These are phyloP conservation scores for Hylodesmum podocarpum DNA, from an alignment of 306 rosid species.

Conservation along the genomic window DNA sequence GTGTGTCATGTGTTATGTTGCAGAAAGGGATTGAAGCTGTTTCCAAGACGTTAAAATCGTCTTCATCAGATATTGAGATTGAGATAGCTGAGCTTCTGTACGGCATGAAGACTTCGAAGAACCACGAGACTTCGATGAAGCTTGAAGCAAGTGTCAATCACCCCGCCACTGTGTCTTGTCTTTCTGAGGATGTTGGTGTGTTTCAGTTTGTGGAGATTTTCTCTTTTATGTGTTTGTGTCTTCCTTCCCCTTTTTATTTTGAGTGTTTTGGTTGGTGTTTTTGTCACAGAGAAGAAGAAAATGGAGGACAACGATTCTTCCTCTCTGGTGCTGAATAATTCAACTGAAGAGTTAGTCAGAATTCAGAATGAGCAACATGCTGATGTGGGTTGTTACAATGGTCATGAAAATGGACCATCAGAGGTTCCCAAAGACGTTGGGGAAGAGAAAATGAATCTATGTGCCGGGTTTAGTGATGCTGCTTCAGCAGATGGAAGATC, in stretches of 20 bases:
- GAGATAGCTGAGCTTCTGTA: slow-evolving; percentile 84
- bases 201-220: slow-evolving; percentile 20
- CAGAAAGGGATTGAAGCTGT: slow-evolving; percentile 47
- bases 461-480: slow-evolving; percentile 13
- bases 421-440: slow-evolving; percentile 10
- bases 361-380: slow-evolving; percentile 33
- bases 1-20: slow-evolving; percentile 33
- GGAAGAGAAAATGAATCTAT: slow-evolving; percentile 26
- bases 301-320: slow-evolving; percentile 27
- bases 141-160: slow-evolving; percentile 30
- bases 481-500: slow-evolving; percentile 11
- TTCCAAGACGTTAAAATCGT: slow-evolving; percentile 31
- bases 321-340: slow-evolving; percentile 23
- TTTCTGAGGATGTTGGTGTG: slow-evolving; percentile 33
- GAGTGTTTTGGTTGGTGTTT: slow-evolving; percentile 13
- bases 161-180: background rate
- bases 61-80: slow-evolving; percentile 57
- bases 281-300: slow-evolving; percentile 37
- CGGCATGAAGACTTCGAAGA: slow-evolving; percentile 45
- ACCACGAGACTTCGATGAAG: slow-evolving; percentile 29
- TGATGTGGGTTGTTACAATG: slow-evolving; percentile 26
- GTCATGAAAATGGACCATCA: slow-evolving; percentile 25
- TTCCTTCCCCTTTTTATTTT: background rate
- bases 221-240: background rate
- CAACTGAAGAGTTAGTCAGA: slow-evolving; percentile 26